Conservation (phyloP, 192 early-diverging fungal species). For the Backusella luteola region DNA sequence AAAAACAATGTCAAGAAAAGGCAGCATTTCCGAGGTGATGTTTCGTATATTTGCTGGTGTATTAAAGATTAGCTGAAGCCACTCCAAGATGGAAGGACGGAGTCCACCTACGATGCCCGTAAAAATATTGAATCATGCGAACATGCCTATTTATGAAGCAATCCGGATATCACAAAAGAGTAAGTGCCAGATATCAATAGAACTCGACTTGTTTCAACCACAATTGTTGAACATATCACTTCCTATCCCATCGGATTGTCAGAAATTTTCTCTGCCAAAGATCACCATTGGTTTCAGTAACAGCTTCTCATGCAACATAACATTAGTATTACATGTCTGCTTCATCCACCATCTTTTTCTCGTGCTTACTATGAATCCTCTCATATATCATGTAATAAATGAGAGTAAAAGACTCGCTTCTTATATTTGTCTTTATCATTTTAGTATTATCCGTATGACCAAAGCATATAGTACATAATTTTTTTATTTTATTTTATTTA, state of each 20-base stretch:
- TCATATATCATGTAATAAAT: too few species aligned
- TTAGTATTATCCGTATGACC: too few species aligned
- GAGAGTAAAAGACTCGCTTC: too few species aligned
- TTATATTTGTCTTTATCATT: too few species aligned
- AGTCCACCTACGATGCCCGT: slow-evolving; percentile 16
- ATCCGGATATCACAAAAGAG: slow-evolving; percentile 52
- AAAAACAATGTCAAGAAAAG: slow-evolving; percentile 23
- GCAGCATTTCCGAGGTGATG: slow-evolving; percentile 49
- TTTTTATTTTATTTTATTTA: too few species aligned
- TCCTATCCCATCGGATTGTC: slow-evolving; percentile 34
- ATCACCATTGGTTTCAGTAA: slow-evolving; percentile 35
- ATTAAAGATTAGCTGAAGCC: neutral
- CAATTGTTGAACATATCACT: slow-evolving; percentile 14
- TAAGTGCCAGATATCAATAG: slow-evolving; percentile 50
- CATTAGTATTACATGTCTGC: too few species aligned
- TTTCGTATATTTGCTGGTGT: slow-evolving; percentile 47
- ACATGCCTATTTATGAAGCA: slow-evolving; percentile 50
- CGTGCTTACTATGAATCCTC: too few species aligned
- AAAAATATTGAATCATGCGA: slow-evolving; percentile 42
- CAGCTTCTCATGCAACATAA: too few species aligned
- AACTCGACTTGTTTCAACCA: slow-evolving; percentile 45
- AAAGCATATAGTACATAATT: too few species aligned
- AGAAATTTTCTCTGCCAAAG: slow-evolving; percentile 33
- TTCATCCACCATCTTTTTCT: too few species aligned
- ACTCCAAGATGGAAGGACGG: neutral